phyloP scores from a whole-genome alignment of 192 early-diverging fungal genomes.

The Backusella sp. region DNA sequence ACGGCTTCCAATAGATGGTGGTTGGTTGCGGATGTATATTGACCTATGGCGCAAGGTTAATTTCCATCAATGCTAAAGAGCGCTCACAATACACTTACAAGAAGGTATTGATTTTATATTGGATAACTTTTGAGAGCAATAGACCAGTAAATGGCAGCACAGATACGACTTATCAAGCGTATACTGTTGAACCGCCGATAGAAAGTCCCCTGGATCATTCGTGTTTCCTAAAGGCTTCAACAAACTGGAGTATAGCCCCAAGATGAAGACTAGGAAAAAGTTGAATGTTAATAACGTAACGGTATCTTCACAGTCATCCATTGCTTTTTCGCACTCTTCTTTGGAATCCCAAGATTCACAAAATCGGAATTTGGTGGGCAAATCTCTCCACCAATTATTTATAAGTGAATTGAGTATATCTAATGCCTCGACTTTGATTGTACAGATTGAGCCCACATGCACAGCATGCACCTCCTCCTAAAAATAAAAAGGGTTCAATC shows the following conservation, averaged over 20 bases:
- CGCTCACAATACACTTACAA: not conserved
- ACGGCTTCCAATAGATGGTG: not conserved
- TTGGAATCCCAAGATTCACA: not conserved
- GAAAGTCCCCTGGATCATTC: not conserved
- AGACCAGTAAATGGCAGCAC: not conserved
- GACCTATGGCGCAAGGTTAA: not conserved
- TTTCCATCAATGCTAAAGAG: not conserved
- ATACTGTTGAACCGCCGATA: not conserved
- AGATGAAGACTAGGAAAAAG: not conserved
- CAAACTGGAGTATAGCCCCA: not conserved
- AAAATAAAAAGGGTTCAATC: not conserved
- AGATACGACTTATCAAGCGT: not conserved
- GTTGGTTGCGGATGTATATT: not conserved
- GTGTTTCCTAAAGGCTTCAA: not conserved
- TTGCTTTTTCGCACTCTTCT: not conserved
- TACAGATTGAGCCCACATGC: not conserved
- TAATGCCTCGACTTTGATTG: not conserved
- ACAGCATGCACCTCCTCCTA: not conserved
- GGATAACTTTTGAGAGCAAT: not conserved
- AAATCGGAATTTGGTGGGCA: not conserved
- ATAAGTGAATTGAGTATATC: not conserved
- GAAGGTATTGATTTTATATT: not conserved
- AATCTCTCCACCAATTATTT: not conserved
- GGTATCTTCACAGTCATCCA: not conserved
- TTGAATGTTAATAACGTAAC: not conserved